These are phyloP conservation scores for Wickerhamomyces mucosus DNA, from an alignment of 805 yeast species.

Conservation along the genomic window DNA sequence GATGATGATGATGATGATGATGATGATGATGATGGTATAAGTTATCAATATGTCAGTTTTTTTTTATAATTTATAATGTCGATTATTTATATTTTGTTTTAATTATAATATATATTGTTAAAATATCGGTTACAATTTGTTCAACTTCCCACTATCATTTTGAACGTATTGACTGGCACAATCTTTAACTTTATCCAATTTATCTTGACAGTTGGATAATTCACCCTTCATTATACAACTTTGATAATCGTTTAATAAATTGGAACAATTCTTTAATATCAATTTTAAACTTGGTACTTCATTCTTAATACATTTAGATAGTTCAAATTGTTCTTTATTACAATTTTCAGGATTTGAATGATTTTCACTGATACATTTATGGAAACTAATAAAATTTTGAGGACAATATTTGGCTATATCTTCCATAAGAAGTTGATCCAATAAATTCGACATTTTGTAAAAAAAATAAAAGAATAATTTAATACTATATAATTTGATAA, in stretches of 20 bases:
- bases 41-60: too few species aligned
- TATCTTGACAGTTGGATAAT: not conserved
- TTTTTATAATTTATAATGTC: too few species aligned
- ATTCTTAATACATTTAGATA: not conserved
- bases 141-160: too few species aligned
- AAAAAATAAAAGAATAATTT: too few species aligned
- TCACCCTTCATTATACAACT: not conserved
- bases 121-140: too few species aligned
- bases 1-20: too few species aligned
- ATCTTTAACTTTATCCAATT: not conserved
- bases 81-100: too few species aligned
- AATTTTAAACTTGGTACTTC: not conserved
- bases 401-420: conserved; percentile 1
- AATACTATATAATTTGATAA: too few species aligned
- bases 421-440: conserved; percentile 1
- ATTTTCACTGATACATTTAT: not conserved
- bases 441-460: not conserved
- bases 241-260: not conserved
- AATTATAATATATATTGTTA: too few species aligned
- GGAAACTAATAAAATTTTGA: not conserved
- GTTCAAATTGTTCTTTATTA: not conserved
- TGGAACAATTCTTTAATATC: not conserved
- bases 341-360: not conserved
- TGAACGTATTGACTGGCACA: not conserved
- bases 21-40: too few species aligned